Percentiles rank a stretch among this genome's conserved stretches.
phyloP scores from a whole-genome alignment of 768 basidiomycete genomes.

The Suillus lakei region DNA sequence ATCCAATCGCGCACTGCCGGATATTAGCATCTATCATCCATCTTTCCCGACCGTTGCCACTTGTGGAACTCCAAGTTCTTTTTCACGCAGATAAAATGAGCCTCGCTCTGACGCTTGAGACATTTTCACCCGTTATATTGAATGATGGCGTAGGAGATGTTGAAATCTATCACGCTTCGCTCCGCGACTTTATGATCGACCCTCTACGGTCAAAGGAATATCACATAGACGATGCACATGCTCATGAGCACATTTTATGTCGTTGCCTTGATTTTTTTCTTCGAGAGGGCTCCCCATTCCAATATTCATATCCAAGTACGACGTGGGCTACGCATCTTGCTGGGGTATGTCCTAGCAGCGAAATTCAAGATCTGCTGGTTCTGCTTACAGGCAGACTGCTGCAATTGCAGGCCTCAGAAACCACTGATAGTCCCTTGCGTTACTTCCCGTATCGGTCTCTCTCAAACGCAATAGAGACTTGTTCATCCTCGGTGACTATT shows the following conservation, averaged over 20 bases:
- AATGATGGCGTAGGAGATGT: too few species aligned
- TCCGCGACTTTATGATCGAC: too few species aligned
- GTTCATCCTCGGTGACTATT: too few species aligned
- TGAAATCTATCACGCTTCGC: too few species aligned
- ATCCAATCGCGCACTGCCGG: not conserved
- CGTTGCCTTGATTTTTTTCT: not conserved
- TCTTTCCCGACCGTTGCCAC: not conserved
- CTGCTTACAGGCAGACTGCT: not conserved
- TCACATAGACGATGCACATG: too few species aligned
- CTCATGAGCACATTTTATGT: too few species aligned
- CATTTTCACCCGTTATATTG: not conserved
- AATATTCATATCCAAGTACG: too few species aligned
- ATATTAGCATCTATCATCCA: not conserved
- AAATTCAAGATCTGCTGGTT: not conserved
- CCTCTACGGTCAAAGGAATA: too few species aligned
- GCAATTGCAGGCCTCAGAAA: not conserved
- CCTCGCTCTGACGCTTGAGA: not conserved
- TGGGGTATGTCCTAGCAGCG: not conserved
- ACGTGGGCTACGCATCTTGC: not conserved
- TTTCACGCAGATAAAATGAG: not conserved
- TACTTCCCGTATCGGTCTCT: too few species aligned
- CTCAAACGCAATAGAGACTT: too few species aligned
- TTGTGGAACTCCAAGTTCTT: not conserved
- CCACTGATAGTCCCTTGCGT: too few species aligned
- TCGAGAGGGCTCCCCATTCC: not conserved